Percentiles rank a stretch among this genome's conserved stretches.
Evolutionary conservation across 768 basidiomycete species (phyloP).

Genomic region (Pisolithus microcarpus): DNA sequence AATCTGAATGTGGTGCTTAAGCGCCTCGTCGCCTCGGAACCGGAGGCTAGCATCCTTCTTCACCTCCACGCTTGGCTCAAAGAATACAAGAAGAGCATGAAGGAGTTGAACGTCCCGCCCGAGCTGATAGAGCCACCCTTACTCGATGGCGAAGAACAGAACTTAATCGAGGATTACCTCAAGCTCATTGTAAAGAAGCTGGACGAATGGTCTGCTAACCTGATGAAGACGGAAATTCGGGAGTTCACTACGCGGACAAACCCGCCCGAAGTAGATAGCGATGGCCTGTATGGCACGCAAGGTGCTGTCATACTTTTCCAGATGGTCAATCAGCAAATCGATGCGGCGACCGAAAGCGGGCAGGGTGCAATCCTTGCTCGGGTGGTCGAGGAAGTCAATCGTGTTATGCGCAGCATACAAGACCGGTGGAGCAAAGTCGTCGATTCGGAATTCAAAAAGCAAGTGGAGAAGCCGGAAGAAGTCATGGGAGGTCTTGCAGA

Average conservation of each 20-base stretch:
- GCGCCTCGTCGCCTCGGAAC: constrained; percentile 60
- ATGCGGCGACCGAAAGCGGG: constrained; percentile 90
- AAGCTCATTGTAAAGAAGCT: constrained; percentile 89
- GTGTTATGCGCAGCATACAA: constrained; percentile 86
- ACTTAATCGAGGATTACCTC: constrained; percentile 91
- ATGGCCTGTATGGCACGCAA: constrained; percentile 86
- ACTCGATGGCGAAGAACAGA: constrained; percentile 92
- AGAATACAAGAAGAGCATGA: constrained; percentile 93
- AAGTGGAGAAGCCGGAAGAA: constrained; percentile 83
- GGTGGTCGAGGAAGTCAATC: constrained; percentile 80
- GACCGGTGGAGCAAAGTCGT: constrained; percentile 80
- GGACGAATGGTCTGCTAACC: constrained; percentile 92
- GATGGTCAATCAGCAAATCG: constrained; percentile 96
- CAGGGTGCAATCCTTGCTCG: constrained; percentile 90
- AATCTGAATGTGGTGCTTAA: constrained; percentile 69
- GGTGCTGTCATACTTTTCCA: constrained; percentile 95
- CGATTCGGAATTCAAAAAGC: constrained; percentile 81
- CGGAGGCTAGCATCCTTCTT: constrained; percentile 84
- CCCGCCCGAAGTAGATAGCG: constrained; percentile 83
- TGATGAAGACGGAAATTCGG: constrained; percentile 84
- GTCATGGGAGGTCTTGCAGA: constrained; percentile 84
- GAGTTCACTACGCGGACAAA: constrained; percentile 79
- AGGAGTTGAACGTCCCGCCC: constrained; percentile 76
- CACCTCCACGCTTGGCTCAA: constrained; percentile 90
- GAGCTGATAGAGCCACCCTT: constrained; percentile 84